These are phyloP conservation scores for Metarhizium robertsii DNA, from an alignment of 2,329 filamentous ascomycete genomes.

Conservation along the genomic window DNA sequence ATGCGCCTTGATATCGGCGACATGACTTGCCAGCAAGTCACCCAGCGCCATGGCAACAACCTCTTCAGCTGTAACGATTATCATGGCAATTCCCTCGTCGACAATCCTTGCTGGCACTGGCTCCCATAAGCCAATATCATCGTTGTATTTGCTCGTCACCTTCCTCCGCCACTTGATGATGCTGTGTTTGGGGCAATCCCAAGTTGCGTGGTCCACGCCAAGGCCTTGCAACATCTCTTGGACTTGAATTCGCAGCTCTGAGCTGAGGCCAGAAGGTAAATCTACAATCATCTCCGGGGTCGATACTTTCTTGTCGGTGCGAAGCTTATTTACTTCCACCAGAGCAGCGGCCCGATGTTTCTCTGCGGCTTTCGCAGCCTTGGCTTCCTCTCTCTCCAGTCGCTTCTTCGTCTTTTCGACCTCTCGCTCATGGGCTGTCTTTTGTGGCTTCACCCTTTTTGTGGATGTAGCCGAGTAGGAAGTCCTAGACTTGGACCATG, in stretches of 20 bases:
- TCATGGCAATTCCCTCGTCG: slow-evolving; percentile 52
- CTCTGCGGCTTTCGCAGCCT: slow-evolving; percentile 51
- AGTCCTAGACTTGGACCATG: slow-evolving; percentile 13
- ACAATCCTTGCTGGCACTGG: slow-evolving; percentile 43
- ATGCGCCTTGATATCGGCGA: slow-evolving; percentile 41
- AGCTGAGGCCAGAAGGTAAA: slow-evolving; percentile 47
- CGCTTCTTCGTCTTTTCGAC: slow-evolving; percentile 47
- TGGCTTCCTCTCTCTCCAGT: slow-evolving; percentile 47
- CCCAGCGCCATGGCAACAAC: slow-evolving; percentile 52
- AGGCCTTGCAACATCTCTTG: slow-evolving; percentile 41
- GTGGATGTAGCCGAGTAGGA: slow-evolving; percentile 25
- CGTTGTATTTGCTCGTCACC: slow-evolving; percentile 52
- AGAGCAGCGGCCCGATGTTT: slow-evolving; percentile 58
- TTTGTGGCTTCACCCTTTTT: slow-evolving; percentile 37
- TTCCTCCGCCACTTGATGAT: slow-evolving; percentile 63
- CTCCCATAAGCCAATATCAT: slow-evolving; percentile 54
- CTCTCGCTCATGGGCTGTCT: slow-evolving; percentile 4
- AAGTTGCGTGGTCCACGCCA: slow-evolving; percentile 35
- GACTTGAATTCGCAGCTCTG: slow-evolving; percentile 34
- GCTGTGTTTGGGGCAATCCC: slow-evolving; percentile 36
- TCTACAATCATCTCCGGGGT: slow-evolving; percentile 71
- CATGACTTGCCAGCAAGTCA: slow-evolving; percentile 47
- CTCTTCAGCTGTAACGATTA: slow-evolving; percentile 52
- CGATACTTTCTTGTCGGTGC: slow-evolving; percentile 64
- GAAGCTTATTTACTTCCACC: slow-evolving; percentile 63